Evolutionary conservation across 2,329 filamentous ascomycete genomes (phyloP).

Genomic region (Colletotrichum sidae): DNA sequence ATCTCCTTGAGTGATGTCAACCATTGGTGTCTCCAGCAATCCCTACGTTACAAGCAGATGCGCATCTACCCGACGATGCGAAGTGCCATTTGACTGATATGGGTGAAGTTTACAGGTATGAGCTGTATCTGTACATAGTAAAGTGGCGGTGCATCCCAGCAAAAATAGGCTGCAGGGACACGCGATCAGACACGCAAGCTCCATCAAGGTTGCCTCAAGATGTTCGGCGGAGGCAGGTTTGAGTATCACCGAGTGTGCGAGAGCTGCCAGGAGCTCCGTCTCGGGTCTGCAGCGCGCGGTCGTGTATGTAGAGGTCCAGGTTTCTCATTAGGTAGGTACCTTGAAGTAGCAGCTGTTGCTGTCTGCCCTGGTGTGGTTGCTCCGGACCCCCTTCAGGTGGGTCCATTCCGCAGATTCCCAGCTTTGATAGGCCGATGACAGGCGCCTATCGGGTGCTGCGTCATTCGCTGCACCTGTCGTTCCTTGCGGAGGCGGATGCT

Average conservation of each 20-base stretch:
- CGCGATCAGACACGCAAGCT: slow-evolving; percentile 38
- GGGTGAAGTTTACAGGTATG: too few relatives aligned
- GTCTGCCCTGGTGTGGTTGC: neutral
- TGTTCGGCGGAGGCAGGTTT: slow-evolving; percentile 2
- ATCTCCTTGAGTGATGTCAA: too few relatives aligned
- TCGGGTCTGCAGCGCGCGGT: slow-evolving; percentile 22
- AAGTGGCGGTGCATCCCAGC: neutral
- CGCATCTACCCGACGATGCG: too few relatives aligned
- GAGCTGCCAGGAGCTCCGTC: slow-evolving; percentile 34
- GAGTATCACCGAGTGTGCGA: slow-evolving; percentile 29
- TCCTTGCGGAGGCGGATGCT: slow-evolving; percentile 34
- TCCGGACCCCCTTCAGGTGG: slow-evolving; percentile 14
- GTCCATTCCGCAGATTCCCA: slow-evolving; percentile 6
- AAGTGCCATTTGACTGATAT: too few relatives aligned
- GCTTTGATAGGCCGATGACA: neutral
- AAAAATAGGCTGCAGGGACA: slow-evolving; percentile 32
- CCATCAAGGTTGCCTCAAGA: slow-evolving; percentile 30
- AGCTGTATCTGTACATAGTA: too few relatives aligned
- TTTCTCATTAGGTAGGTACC: too few relatives aligned
- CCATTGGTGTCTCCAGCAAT: too few relatives aligned
- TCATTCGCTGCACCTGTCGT: slow-evolving; percentile 6
- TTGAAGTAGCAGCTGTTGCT: too few relatives aligned
- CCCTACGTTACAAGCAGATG: too few relatives aligned
- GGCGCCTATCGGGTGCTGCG: slow-evolving; percentile 23
- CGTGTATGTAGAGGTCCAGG: neutral